Percentiles rank a stretch among this genome's conserved stretches.
These are phyloP conservation scores for Xylaria venustula DNA, from an alignment of 495 filamentous ascomycete genomes.

Conservation along the genomic window DNA sequence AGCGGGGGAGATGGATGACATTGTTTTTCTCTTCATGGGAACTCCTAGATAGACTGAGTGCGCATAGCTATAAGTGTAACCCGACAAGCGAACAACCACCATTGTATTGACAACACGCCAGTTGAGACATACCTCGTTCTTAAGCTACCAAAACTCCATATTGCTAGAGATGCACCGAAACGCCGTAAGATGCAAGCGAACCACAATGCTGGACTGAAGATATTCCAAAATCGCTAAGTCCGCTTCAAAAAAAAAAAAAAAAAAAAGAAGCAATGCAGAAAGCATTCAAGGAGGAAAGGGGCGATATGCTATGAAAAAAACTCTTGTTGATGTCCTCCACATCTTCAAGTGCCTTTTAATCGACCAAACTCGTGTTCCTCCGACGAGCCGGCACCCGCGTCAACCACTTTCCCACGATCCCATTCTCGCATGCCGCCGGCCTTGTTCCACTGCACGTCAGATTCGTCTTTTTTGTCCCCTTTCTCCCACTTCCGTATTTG, in stretches of 20 bases:
- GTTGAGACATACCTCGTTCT: constrained; percentile 8
- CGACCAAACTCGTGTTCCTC: constrained; percentile 26
- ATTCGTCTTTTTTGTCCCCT: constrained; percentile 59
- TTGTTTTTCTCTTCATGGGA: constrained; percentile 1
- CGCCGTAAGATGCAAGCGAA: not conserved
- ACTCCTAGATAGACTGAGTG: not conserved
- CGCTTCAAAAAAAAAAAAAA: not conserved
- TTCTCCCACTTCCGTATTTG: constrained; percentile 78
- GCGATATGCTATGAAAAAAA: too few species aligned
- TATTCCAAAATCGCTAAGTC: not conserved
- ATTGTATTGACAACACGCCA: too few species aligned
- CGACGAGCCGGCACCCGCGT: constrained; percentile 22
- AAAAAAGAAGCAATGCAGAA: not conserved
- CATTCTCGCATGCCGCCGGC: constrained; percentile 82
- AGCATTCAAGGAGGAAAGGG: too few species aligned
- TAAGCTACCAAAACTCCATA: not conserved
- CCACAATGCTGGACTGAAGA: not conserved
- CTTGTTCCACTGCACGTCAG: constrained; percentile 76
- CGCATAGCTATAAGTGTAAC: constrained; percentile 5
- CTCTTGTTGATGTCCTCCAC: not conserved
- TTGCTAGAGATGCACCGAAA: not conserved
- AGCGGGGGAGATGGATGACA: not conserved
- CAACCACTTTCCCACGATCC: constrained; percentile 82
- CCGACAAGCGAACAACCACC: not conserved
- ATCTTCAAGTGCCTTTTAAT: constrained; percentile 26